These are phyloP conservation scores for Aspergillus calidoustus DNA, from an alignment of 2,329 filamentous ascomycete genomes.

Conservation along the genomic window DNA sequence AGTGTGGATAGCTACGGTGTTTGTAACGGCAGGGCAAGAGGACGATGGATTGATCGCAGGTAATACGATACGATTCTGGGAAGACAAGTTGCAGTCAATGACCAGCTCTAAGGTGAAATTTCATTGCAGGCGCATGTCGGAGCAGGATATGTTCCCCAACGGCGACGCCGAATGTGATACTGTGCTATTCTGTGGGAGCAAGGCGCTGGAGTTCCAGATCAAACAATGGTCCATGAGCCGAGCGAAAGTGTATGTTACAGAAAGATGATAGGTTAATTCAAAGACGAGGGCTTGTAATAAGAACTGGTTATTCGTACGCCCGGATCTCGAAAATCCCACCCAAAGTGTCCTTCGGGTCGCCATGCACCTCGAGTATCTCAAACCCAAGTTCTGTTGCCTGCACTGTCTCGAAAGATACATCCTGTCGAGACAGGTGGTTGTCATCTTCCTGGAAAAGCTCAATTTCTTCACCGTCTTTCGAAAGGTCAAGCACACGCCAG, in stretches of 20 bases:
- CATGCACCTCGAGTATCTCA: background rate
- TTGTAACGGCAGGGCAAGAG: background rate
- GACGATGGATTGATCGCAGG: background rate
- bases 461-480: background rate
- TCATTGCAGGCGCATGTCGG: background rate
- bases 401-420: background rate
- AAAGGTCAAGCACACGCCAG: background rate
- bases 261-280: too few relatives aligned
- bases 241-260: background rate
- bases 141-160: background rate
- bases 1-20: background rate
- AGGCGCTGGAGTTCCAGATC: background rate
- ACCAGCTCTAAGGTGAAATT: background rate
- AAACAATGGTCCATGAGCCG: background rate
- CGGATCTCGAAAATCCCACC: background rate
- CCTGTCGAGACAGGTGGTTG: background rate
- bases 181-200: background rate
- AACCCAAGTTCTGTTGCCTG: background rate
- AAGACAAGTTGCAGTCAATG: background rate
- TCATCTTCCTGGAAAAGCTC: background rate
- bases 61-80: background rate
- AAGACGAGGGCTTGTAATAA: too few relatives aligned
- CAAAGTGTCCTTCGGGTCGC: background rate
- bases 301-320: background rate
- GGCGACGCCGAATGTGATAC: background rate